A percentile compares a stretch with the other conserved stretches of the same genome.
Evolutionary conservation across 129 eudicot genomes (phyloP).

Genomic region (Smallanthus sonchifolius): DNA sequence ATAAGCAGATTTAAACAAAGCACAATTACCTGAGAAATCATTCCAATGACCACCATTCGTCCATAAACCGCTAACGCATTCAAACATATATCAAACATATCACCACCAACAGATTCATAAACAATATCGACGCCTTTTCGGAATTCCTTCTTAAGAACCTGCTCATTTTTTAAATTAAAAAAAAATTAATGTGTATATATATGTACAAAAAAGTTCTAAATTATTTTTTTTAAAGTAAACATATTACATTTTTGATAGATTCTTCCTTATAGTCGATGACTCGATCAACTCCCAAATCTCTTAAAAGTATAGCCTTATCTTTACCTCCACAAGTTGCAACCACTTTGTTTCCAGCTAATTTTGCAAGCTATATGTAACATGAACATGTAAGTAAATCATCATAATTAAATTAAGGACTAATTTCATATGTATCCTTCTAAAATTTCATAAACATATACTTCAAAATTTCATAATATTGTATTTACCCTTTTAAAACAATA

Average conservation of each 20-base stretch:
- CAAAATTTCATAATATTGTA: neutral
- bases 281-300: slow-evolving; percentile 78
- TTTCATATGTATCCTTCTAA: neutral
- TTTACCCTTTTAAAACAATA: neutral
- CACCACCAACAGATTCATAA: slow-evolving; percentile 95
- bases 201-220: neutral
- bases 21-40: slow-evolving; percentile 87
- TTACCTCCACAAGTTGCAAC: slow-evolving; percentile 98
- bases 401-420: neutral
- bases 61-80: slow-evolving; percentile 85
- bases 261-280: slow-evolving; percentile 88
- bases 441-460: neutral
- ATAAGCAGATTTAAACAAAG: neutral
- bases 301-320: slow-evolving; percentile 75
- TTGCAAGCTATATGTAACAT: slow-evolving; percentile 61
- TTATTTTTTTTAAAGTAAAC: neutral
- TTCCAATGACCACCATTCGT: slow-evolving; percentile 85
- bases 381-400: slow-evolving; percentile 11
- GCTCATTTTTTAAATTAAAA: slow-evolving; percentile 1
- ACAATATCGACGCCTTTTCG: slow-evolving; percentile 91
- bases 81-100: slow-evolving; percentile 84
- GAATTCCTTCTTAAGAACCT: slow-evolving; percentile 90
- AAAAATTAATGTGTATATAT: neutral
- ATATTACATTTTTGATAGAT: slow-evolving; percentile 61
- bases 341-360: slow-evolving; percentile 91